Conservation (phyloP, 2,329 filamentous ascomycete species). For the Peltaster fructicola region DNA sequence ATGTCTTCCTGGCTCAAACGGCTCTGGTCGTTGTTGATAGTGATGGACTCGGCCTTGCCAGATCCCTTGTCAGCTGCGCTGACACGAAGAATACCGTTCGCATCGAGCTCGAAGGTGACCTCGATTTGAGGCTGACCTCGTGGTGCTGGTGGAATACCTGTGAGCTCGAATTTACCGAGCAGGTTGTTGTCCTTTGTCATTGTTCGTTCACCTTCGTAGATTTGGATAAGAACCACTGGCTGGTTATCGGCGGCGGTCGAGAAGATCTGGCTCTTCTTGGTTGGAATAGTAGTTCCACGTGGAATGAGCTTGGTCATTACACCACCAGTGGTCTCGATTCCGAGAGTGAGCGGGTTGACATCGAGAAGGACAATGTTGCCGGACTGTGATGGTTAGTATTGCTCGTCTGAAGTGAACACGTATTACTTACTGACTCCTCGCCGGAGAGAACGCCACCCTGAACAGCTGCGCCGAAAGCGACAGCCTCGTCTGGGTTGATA, state of each 20-base stretch:
- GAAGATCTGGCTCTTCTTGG: slow-evolving; percentile 98
- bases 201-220: slow-evolving; percentile 86
- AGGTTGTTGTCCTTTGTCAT: slow-evolving; percentile 42
- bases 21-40: slow-evolving; percentile 99
- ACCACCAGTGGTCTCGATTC: slow-evolving; percentile 96
- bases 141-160: slow-evolving; percentile 82
- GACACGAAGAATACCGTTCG: slow-evolving; percentile 96
- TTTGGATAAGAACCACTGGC: slow-evolving; percentile 97
- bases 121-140: slow-evolving; percentile 97
- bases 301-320: slow-evolving; percentile 97
- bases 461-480: slow-evolving; percentile 91
- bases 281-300: slow-evolving; percentile 96
- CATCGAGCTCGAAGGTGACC: slow-evolving; percentile 92
- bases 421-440: slow-evolving; percentile 41
- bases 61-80: slow-evolving; percentile 95
- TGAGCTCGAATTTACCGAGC: slow-evolving; percentile 96
- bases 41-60: slow-evolving; percentile 92
- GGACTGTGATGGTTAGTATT: slow-evolving; percentile 40
- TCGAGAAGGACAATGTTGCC: slow-evolving; percentile 91
- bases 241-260: slow-evolving; percentile 97
- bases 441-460: slow-evolving; percentile 91
- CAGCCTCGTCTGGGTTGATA: slow-evolving; percentile 98
- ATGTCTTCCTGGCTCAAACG: slow-evolving; percentile 93
- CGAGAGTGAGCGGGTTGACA: slow-evolving; percentile 87
- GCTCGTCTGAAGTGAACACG: background rate